phyloP scores from a whole-genome alignment of 2,329 filamentous ascomycete species.

The Aureobasidium subglaciale region DNA sequence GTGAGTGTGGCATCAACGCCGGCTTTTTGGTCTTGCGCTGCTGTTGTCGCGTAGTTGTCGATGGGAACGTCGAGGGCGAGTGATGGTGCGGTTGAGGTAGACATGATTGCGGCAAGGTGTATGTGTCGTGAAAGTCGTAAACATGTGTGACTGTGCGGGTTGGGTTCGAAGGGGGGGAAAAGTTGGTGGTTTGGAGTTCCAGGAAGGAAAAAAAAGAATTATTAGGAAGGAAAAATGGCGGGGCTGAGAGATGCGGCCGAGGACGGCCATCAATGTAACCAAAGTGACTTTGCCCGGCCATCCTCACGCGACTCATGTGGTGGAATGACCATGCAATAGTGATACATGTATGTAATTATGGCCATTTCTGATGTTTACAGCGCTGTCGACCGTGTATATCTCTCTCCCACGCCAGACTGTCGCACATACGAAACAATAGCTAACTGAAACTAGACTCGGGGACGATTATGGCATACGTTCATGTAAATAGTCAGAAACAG shows the following conservation, averaged over 20 bases:
- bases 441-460: no score
- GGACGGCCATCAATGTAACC: background rate
- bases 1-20: slow-evolving; percentile 1
- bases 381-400: no score
- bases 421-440: no score
- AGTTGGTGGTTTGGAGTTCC: background rate
- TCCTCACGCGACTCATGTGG: no score
- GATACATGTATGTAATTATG: no score
- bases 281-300: background rate
- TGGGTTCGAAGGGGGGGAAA: background rate
- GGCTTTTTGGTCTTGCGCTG: slow-evolving; percentile 21
- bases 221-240: background rate
- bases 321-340: no score
- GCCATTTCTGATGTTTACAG: no score
- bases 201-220: background rate
- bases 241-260: background rate
- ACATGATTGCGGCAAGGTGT: background rate
- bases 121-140: background rate
- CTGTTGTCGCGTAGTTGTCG: slow-evolving; percentile 27
- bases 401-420: no score
- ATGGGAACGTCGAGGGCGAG: slow-evolving; percentile 27
- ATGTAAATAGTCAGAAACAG: background rate
- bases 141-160: no score
- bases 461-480: background rate
- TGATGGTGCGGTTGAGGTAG: slow-evolving; percentile 19